Evolutionary conservation across 2,329 filamentous ascomycete genomes (phyloP).

Genomic region (Sarocladium kiliense): DNA sequence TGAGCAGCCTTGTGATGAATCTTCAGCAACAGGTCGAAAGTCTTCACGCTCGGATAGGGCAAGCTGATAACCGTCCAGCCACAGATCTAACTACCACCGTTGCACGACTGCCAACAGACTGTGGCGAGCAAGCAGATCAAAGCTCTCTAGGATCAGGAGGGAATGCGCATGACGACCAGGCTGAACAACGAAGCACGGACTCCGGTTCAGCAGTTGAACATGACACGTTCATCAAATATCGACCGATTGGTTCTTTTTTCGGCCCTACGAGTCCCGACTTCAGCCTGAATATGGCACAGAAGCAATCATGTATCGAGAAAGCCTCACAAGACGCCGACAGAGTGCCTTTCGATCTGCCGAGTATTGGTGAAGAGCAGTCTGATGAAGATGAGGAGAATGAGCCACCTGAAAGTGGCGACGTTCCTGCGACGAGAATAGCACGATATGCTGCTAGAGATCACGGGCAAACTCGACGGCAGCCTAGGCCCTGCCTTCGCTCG

Average conservation of each 20-base stretch:
- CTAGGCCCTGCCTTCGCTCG: not conserved
- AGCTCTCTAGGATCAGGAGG: not conserved
- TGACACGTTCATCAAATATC: not conserved
- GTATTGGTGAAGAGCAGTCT: not conserved
- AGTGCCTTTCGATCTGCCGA: not conserved
- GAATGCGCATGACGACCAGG: not conserved
- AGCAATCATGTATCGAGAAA: not conserved
- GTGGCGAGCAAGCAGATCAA: not conserved
- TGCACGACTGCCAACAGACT: not conserved
- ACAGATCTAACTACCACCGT: not conserved
- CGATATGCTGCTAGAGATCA: not conserved
- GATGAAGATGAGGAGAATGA: not conserved
- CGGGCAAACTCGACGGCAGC: not conserved
- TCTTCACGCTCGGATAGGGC: constrained; percentile 10
- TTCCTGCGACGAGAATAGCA: not conserved
- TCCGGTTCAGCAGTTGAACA: not conserved
- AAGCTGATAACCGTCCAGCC: not conserved
- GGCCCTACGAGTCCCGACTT: constrained; percentile 22
- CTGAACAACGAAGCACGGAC: not conserved
- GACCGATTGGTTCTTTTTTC: constrained; percentile 13
- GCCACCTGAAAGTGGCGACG: not conserved
- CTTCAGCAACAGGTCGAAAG: constrained; percentile 12
- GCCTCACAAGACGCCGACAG: not conserved
- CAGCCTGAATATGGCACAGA: constrained; percentile 19
- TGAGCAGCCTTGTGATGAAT: constrained; percentile 10